Evolutionary conservation across 2,329 filamentous ascomycete genomes (phyloP).

Genomic region (Xylariaceae sp.): DNA sequence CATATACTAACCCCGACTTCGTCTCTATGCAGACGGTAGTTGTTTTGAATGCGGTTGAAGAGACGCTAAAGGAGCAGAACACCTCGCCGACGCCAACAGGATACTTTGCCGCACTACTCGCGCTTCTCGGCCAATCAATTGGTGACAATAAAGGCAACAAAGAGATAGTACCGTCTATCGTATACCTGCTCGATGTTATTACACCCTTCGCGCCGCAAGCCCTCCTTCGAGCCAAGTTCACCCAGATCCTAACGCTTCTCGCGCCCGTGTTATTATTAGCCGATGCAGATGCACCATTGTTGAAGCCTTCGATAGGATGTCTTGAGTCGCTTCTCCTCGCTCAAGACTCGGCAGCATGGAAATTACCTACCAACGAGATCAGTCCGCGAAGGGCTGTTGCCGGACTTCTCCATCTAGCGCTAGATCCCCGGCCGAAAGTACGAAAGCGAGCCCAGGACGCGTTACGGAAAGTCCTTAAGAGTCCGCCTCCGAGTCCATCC

Average conservation of each 20-base stretch:
- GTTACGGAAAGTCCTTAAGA: slow-evolving; percentile 74
- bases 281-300: slow-evolving; percentile 80
- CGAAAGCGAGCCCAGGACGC: slow-evolving; percentile 91
- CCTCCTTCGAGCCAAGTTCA: slow-evolving; percentile 90
- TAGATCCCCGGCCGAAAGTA: slow-evolving; percentile 89
- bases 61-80: slow-evolving; percentile 85
- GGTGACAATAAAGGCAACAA: slow-evolving; percentile 67
- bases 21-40: slow-evolving; percentile 62
- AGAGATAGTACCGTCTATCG: slow-evolving; percentile 77
- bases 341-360: slow-evolving; percentile 85
- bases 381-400: slow-evolving; percentile 84
- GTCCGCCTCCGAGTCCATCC: slow-evolving; percentile 83
- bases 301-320: slow-evolving; percentile 86
- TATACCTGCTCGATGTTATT: slow-evolving; percentile 92
- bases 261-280: slow-evolving; percentile 76
- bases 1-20: slow-evolving; percentile 13
- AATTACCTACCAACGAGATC: slow-evolving; percentile 74
- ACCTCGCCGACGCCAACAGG: slow-evolving; percentile 78
- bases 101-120: slow-evolving; percentile 93
- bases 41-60: slow-evolving; percentile 86
- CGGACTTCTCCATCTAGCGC: slow-evolving; percentile 75
- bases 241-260: slow-evolving; percentile 81
- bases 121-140: slow-evolving; percentile 75
- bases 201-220: slow-evolving; percentile 79
- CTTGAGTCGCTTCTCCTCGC: slow-evolving; percentile 86